These are phyloP conservation scores for Zopfia rhizophila DNA, from an alignment of 2,329 filamentous ascomycete genomes.

Conservation along the genomic window DNA sequence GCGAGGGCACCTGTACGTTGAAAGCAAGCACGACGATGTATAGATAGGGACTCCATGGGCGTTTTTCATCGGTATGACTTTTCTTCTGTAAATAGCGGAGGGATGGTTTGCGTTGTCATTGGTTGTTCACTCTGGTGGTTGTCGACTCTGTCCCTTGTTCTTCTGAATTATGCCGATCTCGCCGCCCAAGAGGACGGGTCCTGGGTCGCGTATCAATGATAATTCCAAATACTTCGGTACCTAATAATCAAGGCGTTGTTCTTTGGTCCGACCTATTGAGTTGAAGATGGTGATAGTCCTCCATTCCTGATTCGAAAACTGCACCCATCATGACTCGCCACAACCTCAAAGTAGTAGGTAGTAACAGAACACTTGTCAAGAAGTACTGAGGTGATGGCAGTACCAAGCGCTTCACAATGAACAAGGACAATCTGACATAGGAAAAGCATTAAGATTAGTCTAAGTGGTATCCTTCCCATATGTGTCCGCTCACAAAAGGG, in stretches of 20 bases:
- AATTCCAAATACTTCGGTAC: slow-evolving; percentile 12
- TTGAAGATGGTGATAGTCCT: no score
- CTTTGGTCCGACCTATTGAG: no score
- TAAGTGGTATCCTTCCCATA: slow-evolving; percentile 5
- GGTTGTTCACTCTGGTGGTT: background rate
- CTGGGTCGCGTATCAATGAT: slow-evolving; percentile 10
- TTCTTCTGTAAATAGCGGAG: slow-evolving; percentile 2
- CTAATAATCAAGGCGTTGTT: no score
- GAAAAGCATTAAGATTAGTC: slow-evolving; percentile 21
- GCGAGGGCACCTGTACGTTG: slow-evolving; percentile 1
- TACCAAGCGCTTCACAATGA: no score
- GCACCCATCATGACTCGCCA: no score
- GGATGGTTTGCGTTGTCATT: no score
- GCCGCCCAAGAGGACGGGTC: slow-evolving; percentile 5
- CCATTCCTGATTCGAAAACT: no score
- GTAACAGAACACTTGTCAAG: no score
- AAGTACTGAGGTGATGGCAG: slow-evolving; percentile 1
- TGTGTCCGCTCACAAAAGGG: background rate
- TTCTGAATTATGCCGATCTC: slow-evolving; percentile 15
- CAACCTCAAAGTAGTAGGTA: no score
- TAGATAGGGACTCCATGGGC: slow-evolving; percentile 2
- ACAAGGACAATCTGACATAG: no score
- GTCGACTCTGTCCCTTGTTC: slow-evolving; percentile 5
- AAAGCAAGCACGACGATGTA: no score
- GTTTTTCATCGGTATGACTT: background rate